Percentiles rank a stretch among this genome's conserved stretches.
Conservation (phyloP, 305 asterid genomes). For the Ruellia speciosa region DNA sequence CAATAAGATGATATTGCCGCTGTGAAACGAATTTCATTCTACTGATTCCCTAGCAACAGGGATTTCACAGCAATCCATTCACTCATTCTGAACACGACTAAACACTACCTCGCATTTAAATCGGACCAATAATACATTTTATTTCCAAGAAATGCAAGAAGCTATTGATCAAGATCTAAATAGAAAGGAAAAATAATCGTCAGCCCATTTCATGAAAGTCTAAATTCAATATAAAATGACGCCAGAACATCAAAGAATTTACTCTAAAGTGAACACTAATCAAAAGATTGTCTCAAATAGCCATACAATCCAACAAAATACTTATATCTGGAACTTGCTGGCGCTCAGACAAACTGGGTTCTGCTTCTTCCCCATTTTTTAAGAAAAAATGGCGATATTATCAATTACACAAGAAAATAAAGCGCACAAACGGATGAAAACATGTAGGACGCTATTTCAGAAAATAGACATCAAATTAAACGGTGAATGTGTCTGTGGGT, state of each 20-base stretch:
- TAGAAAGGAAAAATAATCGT: neutral
- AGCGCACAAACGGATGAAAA: constrained; percentile 6
- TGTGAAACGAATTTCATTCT: too few relatives aligned
- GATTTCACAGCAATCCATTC: too few relatives aligned
- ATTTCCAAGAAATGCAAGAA: constrained; percentile 3
- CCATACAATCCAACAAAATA: neutral
- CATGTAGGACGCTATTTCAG: neutral
- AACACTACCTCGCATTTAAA: too few relatives aligned
- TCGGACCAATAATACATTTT: neutral
- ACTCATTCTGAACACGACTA: too few relatives aligned
- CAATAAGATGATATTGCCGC: neutral
- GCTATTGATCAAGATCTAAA: neutral
- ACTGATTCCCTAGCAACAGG: too few relatives aligned
- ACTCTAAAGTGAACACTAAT: constrained; percentile 4
- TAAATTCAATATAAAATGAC: neutral
- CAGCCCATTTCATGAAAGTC: constrained; percentile 3
- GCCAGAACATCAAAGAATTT: neutral
- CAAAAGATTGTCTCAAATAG: neutral
- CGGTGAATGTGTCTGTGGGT: constrained; percentile 6
- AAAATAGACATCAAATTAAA: neutral
- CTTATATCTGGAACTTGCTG: neutral
- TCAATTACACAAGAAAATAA: neutral
- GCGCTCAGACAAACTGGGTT: neutral
- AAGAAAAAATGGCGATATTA: neutral
- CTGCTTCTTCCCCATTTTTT: constrained; percentile 12